Evolutionary conservation across 257 asterid species (phyloP), one percentile per base, ranked within the genome.

Genomic region (Solanum medicagineum): DNA sequence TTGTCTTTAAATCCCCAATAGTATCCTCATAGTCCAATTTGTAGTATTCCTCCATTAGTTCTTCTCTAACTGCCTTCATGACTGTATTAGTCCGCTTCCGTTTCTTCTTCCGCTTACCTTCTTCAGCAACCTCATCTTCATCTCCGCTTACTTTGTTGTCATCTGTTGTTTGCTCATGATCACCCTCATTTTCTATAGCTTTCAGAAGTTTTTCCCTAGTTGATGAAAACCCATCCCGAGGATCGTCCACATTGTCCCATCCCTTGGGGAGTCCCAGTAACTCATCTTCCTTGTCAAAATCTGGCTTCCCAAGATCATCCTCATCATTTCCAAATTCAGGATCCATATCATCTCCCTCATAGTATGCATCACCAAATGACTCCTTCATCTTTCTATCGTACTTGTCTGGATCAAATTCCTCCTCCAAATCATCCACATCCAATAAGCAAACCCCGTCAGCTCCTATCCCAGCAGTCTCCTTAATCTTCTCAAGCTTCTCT

Each of bases 21-120:
- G 95, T 92, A 79, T 89, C 99, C 86, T 95, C 99, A 84, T 93
- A 95, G 85, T 94, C 98, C 92, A 95, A 88, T 89, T 93, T 93
- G 90, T 94, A 90, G 66, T 94, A 95, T 89, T 95, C 99, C 60
- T 95, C 98, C 97, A 95, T 65, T 84, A 92, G 86, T 86, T 92
- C 88, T 83, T 92, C 94, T 74, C 84, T 89, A 85, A 86, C 86
- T 47, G 87, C 87, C 88, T 91, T 86, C 85, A 87, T 95, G 13
- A 89, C 91, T 10, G 87, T 94, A 86, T 93, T 91, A 45, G 86
- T 75, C 17, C n/a, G 51, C 49, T 89, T 92, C 15, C 92, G 86
- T 85, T 94, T 94, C 86, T 91, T 91, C 92, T 91, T 93, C 66
- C 90, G 87, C 85, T 92, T 91, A 83, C 93, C 92, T 83, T 84